Base-by-base conservation (phyloP, 208 protist genomes). In the Crithidia bombi region DNA sequence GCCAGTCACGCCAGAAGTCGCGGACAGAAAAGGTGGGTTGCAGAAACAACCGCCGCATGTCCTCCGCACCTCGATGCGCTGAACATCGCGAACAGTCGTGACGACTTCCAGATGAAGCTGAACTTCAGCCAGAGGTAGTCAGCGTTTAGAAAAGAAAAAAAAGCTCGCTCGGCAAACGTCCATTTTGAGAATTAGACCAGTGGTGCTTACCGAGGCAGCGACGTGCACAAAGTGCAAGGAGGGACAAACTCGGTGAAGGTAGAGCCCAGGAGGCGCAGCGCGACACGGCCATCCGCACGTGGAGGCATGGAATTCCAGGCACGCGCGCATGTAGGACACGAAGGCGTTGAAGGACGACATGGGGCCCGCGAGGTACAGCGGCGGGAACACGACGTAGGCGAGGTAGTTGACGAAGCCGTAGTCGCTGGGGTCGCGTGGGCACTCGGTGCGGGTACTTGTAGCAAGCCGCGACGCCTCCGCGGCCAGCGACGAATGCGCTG, bases 1-100 rank as follows among this genome's bases (percentile, higher is more conserved):
- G 95, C 95, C 96, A 98, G 68, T 90, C 86, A 30, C 91, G 73
- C 96, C 97, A 98, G 79, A 98, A 98, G 41, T 83, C 90, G 11
- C 65, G 75, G 19, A 98, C 83, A n/a, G 83, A 92, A n/a, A n/a
- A 33, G 86, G 80, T 25, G 88, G 93, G 59, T 95, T 95, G 47
- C 59, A 77, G 61, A 97, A 87, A 78, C 93, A 98, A n/a, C 25
- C 88, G 78, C 4, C 66, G 79, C 91, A 97, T 96, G 64, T 98
- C 95, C 57, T 98, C 93, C 89, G 91, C 15, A 82, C 75, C 35
- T 97, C 93, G 12, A 96, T 78, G 43, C 93, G 68, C 95, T 90
- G 30, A 83, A 68, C 38, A 97, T 63, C 6, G 89, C 80, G 71
- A 89, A 90, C 11, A 93, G 58, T 5, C 93, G 83, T 49, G 96